Percentiles rank a stretch among this genome's conserved stretches.
These are phyloP conservation scores for Paspalum notatum DNA, from an alignment of 176 grass and related monocot species.

Conservation along the genomic window DNA sequence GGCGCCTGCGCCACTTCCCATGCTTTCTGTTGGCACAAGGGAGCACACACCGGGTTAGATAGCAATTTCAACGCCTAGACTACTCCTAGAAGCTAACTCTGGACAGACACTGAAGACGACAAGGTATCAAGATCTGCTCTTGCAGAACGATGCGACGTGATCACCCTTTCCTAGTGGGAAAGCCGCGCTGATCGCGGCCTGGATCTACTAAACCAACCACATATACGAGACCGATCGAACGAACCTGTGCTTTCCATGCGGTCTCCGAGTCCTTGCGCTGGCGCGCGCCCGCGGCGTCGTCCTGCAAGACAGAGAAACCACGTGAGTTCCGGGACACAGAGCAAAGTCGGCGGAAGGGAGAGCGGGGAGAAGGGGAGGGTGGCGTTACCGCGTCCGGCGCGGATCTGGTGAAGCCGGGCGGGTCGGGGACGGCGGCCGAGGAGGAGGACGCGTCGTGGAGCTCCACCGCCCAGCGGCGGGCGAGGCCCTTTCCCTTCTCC, in stretches of 20 bases:
- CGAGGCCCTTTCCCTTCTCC: slow-evolving; percentile 93
- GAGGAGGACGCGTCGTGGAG: slow-evolving; percentile 67
- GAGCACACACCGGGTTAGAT: background rate
- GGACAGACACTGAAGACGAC: background rate
- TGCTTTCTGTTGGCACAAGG: slow-evolving; percentile 71
- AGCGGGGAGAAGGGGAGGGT: background rate
- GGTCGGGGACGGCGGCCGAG: slow-evolving; percentile 63
- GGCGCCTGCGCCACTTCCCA: slow-evolving; percentile 96
- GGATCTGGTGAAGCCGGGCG: slow-evolving; percentile 80
- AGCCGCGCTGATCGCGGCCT: background rate
- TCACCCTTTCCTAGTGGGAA: background rate
- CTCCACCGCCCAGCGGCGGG: slow-evolving; percentile 90
- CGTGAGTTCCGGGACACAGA: slow-evolving; percentile 18
- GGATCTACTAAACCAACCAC: slow-evolving; percentile 20
- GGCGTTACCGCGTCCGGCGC: slow-evolving; percentile 59
- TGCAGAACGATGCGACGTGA: background rate
- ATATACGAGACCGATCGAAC: slow-evolving; percentile 11
- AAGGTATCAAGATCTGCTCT: slow-evolving; percentile 7
- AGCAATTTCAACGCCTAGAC: slow-evolving; percentile 15
- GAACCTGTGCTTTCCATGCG: slow-evolving; percentile 86
- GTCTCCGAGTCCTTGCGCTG: slow-evolving; percentile 91
- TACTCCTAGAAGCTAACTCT: background rate
- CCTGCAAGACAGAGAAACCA: slow-evolving; percentile 42
- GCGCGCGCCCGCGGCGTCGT: slow-evolving; percentile 69
- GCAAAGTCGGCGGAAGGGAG: background rate